Percentiles rank a stretch among this genome's conserved stretches.
phyloP scores from a whole-genome alignment of 2,329 filamentous ascomycete genomes.

The Penicillium sp. region DNA sequence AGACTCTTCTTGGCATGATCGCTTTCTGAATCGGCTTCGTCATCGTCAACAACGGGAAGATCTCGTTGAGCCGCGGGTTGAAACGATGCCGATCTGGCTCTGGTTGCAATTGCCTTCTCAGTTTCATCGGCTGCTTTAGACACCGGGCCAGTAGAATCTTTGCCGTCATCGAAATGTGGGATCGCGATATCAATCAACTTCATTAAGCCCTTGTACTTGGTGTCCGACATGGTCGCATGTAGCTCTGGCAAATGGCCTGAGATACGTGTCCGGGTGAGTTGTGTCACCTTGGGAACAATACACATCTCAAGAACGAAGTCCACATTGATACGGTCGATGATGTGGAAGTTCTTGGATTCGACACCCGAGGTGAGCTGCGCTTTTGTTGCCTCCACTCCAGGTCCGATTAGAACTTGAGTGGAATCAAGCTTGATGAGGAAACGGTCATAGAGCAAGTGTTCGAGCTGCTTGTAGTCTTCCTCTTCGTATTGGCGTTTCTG shows the following conservation, averaged over 20 bases:
- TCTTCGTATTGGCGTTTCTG: conserved; percentile 84
- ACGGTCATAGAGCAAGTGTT: conserved; percentile 95
- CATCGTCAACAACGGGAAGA: conserved; percentile 75
- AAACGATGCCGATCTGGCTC: conserved; percentile 68
- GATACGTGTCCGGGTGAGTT: conserved; percentile 86
- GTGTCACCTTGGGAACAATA: conserved; percentile 92
- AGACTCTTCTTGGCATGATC: conserved; percentile 54
- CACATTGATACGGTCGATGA: conserved; percentile 96
- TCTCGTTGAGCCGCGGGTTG: conserved; percentile 69
- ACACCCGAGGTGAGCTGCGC: conserved; percentile 70
- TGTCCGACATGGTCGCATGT: conserved; percentile 87
- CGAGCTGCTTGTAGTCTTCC: conserved; percentile 81
- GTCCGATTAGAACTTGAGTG: conserved; percentile 92
- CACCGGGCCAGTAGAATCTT: conserved; percentile 38
- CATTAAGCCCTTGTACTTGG: conserved; percentile 97
- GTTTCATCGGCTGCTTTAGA: conserved; percentile 33
- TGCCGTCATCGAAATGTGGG: conserved; percentile 67
- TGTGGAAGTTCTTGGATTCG: conserved; percentile 71
- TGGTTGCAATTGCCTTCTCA: conserved; percentile 29
- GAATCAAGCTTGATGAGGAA: conserved; percentile 91
- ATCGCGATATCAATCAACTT: conserved; percentile 92
- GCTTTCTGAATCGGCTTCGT: conserved; percentile 55
- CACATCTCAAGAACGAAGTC: conserved; percentile 95
- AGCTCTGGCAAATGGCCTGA: conserved; percentile 89
- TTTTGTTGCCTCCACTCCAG: conserved; percentile 86